Base-by-base conservation (phyloP, 176 grass and related monocot species). In the Ananas comosus region DNA sequence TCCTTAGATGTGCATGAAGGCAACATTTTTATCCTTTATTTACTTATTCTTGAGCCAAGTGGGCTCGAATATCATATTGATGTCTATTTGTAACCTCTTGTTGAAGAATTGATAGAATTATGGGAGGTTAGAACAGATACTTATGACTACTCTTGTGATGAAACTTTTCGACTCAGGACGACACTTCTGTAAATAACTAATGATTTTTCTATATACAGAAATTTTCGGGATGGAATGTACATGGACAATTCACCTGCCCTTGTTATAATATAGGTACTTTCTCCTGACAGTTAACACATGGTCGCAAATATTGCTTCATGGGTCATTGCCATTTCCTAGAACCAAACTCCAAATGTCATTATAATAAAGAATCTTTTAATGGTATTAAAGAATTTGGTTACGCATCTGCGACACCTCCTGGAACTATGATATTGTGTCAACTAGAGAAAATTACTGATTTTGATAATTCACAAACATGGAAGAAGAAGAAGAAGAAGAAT, bases 31-130 rank as follows among this genome's bases (percentile, higher is more conserved):
- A 73, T 73, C 49, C 17, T 73, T 12, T 19, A 51, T 24, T 29
- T 54, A 17, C 21, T 73, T 56, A 59, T 58, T 73, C 16, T 14
- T n/a, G 70, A 49, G 28, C 70, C 70, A 4, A 73, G 11, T 54
- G 51, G 17, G 12, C 70, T 51, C 3, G 70, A 18, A 56, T 61
- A 59, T 73, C n/a, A 73, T 51, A 73, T 74, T 74, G 71, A 74
- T 64, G 71, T 74, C 53, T 74, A 17, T 10, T 48, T 74, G 19
- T 9, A 18, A 48, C 71, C 71, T 48, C 25, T 74, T 16, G 33
- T 73, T 16, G 70, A 73, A 14, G 70, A 73, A 13, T 28, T 73
- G 56, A 56, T 23, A 10, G 48, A 14, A 12, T 73, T 73, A 29
- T 73, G 50, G 70, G 11, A 73, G 11, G 53, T 27, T 51, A 50